Conservation (phyloP, 345 rosid genomes). For the Ceriops zippeliana region DNA sequence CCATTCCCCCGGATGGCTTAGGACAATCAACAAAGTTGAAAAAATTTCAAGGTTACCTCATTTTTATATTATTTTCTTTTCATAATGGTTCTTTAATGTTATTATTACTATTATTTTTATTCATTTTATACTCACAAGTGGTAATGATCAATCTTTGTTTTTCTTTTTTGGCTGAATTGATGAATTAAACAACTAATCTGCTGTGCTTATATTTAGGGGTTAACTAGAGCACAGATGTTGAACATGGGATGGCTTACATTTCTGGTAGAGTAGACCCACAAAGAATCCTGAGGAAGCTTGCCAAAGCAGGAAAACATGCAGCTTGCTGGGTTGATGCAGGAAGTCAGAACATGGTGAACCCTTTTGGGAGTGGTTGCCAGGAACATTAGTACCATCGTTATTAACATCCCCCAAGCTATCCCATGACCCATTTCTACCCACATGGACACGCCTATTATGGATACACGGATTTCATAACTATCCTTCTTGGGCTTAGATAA, state of each 20-base stretch:
- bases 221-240: slow-evolving; percentile 15
- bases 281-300: slow-evolving; percentile 4
- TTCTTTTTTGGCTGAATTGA: background rate
- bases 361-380: too few relatives aligned
- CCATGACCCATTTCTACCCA: too few relatives aligned
- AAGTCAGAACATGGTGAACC: background rate
- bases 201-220: background rate
- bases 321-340: slow-evolving; percentile 18
- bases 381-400: too few relatives aligned
- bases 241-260: slow-evolving; percentile 15
- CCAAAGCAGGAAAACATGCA: slow-evolving; percentile 19
- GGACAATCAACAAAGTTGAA: slow-evolving; percentile 7
- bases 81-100: background rate
- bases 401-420: too few relatives aligned
- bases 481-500: too few relatives aligned
- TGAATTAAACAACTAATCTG: background rate
- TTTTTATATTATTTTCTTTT: background rate
- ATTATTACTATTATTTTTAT: background rate
- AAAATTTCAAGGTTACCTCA: background rate
- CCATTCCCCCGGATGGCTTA: slow-evolving; percentile 18
- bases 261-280: slow-evolving; percentile 19
- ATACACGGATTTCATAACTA: too few relatives aligned
- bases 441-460: too few relatives aligned
- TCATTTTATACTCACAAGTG: too few relatives aligned
- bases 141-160: too few relatives aligned